Base-by-base conservation (phyloP, 1,284 basidiomycete species). In the Boletus sp. region DNA sequence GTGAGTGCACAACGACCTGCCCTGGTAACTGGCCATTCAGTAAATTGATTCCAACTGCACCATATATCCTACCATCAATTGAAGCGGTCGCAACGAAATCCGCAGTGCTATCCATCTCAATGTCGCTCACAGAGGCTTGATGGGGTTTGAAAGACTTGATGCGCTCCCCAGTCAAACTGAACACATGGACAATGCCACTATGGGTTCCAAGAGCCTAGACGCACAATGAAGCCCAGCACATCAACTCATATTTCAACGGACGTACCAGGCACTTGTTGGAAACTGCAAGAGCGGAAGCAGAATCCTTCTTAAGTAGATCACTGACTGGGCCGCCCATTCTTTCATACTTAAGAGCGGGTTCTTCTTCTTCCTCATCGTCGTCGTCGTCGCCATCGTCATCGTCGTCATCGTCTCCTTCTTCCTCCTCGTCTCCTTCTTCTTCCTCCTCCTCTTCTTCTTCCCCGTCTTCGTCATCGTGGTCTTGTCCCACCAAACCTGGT, bases 11-110 rank as follows among this genome's bases (percentile, higher is more conserved):
- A 57, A 93, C 87, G 58, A 97, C 91, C 78, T 96, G 92, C 76
- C 96, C 95, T 89, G 58, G 50, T 66, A 43, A 66, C 67, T 67
- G 65, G 51, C 60, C 50, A 50, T 62, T 68, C 63, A 68, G 46
- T 64, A 61, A 46, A 25, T 37, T 35, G 46, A 38, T 28, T 43
- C 21, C 28, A 35, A 28, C 38, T n/a, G 47, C 3, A 25, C 46
- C 10, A 16, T 46, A 7, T 17, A 17, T 70, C 85, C 77, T 75
- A 94, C 95, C 97, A 76, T 99, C 97, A 71, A 98, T 89, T 9
- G 94, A 95, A 0, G 96, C 93, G 13, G 95, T 96, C 1, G 90
- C 95, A 7, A 99, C 86, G 73, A 95, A 98, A 61, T 98, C 95
- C 47, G 86, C 89, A 1, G 91, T 91, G 54, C 84, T 79, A 74